Conservation (phyloP, 2,329 filamentous ascomycete species). For the Trichoderma breve region DNA sequence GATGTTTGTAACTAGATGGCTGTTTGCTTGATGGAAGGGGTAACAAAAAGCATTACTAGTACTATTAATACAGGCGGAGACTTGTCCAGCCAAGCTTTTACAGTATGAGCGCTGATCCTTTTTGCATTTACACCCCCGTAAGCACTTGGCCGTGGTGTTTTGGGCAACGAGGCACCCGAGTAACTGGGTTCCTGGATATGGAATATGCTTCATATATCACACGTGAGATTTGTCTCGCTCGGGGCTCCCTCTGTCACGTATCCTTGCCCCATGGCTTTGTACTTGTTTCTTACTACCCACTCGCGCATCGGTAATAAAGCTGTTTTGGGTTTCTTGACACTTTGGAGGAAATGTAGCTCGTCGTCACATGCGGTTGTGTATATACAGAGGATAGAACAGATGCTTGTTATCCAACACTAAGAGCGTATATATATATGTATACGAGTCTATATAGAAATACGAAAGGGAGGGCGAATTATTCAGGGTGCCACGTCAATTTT, state of each 20-base stretch:
- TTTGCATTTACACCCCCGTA: slow-evolving; percentile 1
- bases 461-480: not conserved
- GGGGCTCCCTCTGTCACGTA: not conserved
- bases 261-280: not conserved
- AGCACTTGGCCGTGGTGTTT: slow-evolving; percentile 1
- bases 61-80: not conserved
- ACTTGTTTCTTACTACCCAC: not conserved
- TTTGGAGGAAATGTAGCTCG: not conserved
- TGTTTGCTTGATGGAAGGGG: not conserved
- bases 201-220: not conserved
- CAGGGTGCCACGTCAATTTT: not conserved
- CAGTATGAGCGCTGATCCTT: not conserved
- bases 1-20: not conserved
- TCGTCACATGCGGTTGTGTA: not conserved
- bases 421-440: not conserved
- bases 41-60: not conserved
- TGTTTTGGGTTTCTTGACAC: not conserved
- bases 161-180: not conserved
- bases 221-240: slow-evolving; percentile 5
- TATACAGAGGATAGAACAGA: not conserved
- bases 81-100: not conserved
- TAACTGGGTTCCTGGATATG: not conserved
- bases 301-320: not conserved
- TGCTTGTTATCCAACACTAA: not conserved
- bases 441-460: not conserved